These are phyloP conservation scores for Stagonosporopsis vannaccii DNA, from an alignment of 2,329 filamentous ascomycete species.

Conservation along the genomic window DNA sequence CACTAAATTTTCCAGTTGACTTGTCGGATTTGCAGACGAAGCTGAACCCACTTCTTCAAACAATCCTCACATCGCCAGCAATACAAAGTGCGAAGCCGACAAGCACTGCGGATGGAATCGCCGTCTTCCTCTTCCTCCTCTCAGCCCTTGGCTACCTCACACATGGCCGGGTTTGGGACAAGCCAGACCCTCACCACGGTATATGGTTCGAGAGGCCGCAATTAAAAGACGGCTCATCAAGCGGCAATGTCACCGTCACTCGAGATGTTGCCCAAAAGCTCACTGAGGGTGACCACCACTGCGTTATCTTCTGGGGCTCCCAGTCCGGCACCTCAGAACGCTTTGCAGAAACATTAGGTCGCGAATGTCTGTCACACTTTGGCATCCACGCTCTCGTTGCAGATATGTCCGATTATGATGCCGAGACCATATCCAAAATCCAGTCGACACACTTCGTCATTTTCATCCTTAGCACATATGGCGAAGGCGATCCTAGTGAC, in stretches of 20 bases:
- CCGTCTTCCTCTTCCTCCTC: slow-evolving; percentile 48
- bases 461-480: slow-evolving; percentile 50
- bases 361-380: slow-evolving; percentile 52
- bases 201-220: slow-evolving; percentile 61
- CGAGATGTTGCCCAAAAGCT: slow-evolving; percentile 57
- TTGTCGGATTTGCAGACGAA: slow-evolving; percentile 24
- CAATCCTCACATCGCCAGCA: slow-evolving; percentile 16
- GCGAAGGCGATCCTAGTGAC: slow-evolving; percentile 51
- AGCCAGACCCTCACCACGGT: slow-evolving; percentile 58
- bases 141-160: slow-evolving; percentile 52
- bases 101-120: slow-evolving; percentile 49
- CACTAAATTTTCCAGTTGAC: slow-evolving; percentile 21
- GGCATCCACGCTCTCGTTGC: slow-evolving; percentile 52
- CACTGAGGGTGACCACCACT: slow-evolving; percentile 44
- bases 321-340: slow-evolving; percentile 58
- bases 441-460: slow-evolving; percentile 39
- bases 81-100: slow-evolving; percentile 38
- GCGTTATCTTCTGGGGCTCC: slow-evolving; percentile 59
- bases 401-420: slow-evolving; percentile 59
- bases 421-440: slow-evolving; percentile 47
- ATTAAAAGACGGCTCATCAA: slow-evolving; percentile 42
- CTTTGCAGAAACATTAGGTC: slow-evolving; percentile 52
- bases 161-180: slow-evolving; percentile 55
- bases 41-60: slow-evolving; percentile 22
- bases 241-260: slow-evolving; percentile 37